Conservation (phyloP, 306 rosid species). For the Casuarina cunninghamiana region DNA sequence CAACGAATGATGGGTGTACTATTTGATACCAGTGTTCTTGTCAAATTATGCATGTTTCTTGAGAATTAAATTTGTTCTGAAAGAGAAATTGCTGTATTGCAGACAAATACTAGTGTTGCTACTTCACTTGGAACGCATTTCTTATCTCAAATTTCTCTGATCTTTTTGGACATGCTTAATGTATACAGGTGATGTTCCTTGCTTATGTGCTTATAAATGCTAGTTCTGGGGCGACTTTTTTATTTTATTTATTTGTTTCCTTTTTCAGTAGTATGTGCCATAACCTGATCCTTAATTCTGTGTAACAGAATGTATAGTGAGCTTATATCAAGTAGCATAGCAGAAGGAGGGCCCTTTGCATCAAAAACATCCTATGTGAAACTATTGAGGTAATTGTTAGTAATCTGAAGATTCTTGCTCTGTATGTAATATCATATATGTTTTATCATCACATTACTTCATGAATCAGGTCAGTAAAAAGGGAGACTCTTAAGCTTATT, state of each 20-base stretch:
- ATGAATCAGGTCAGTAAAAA: constrained; percentile 83
- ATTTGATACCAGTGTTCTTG: no score
- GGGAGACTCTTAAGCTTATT: constrained; percentile 92
- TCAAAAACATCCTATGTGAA: constrained; percentile 90
- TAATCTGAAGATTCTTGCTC: constrained; percentile 10
- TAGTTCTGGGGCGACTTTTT: not conserved
- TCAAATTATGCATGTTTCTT: no score
- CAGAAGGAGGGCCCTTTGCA: constrained; percentile 88
- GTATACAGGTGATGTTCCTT: constrained; percentile 76
- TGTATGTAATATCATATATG: not conserved
- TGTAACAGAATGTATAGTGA: constrained; percentile 96
- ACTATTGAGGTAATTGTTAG: constrained; percentile 65
- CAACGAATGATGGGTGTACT: no score
- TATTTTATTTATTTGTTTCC: no score
- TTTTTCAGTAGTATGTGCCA: constrained; percentile 1
- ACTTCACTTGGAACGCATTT: constrained; percentile 89
- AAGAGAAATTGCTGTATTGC: constrained; percentile 30
- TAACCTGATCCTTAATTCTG: constrained; percentile 4
- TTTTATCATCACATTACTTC: not conserved
- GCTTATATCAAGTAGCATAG: constrained; percentile 87
- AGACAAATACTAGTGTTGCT: constrained; percentile 97
- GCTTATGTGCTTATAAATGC: not conserved
- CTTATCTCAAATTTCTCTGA: constrained; percentile 80
- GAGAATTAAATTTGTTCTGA: not conserved
- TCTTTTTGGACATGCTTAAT: constrained; percentile 96